Evolutionary conservation across 352 stramenopile genomes (phyloP).

Genomic region (Chrysophaeum taylorii): DNA sequence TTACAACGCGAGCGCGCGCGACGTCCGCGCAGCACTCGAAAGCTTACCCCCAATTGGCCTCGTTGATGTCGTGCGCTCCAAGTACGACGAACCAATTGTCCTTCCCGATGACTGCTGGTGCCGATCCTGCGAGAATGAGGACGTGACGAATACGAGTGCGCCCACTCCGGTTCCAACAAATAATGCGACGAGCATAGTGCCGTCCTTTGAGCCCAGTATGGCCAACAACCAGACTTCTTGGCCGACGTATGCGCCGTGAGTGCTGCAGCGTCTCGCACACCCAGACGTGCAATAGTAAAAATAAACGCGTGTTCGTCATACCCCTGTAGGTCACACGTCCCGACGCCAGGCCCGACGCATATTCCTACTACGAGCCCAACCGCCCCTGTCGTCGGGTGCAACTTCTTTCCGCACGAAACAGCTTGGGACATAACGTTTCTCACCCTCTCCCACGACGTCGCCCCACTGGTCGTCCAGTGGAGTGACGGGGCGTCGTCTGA

Average conservation of each 20-base stretch:
- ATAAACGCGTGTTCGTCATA: too few relatives aligned
- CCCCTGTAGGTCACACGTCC: too few relatives aligned
- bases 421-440: neutral
- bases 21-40: constrained; percentile 2
- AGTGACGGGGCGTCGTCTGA: too few relatives aligned
- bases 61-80: neutral
- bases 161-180: neutral
- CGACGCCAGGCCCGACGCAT: neutral
- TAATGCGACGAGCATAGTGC: too few relatives aligned
- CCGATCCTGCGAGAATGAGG: neutral
- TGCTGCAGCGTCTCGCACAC: too few relatives aligned
- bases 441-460: neutral
- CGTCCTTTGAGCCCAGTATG: too few relatives aligned
- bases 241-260: too few relatives aligned
- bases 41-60: neutral
- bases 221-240: too few relatives aligned
- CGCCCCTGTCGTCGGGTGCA: too few relatives aligned
- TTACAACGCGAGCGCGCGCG: neutral
- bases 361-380: too few relatives aligned
- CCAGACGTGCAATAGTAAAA: too few relatives aligned
- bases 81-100: neutral
- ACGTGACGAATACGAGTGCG: neutral
- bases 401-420: neutral
- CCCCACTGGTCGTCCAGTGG: neutral
- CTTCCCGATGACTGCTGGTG: constrained; percentile 1